Conservation (phyloP, 495 filamentous ascomycete species). For the Podospora pseudocomata region DNA sequence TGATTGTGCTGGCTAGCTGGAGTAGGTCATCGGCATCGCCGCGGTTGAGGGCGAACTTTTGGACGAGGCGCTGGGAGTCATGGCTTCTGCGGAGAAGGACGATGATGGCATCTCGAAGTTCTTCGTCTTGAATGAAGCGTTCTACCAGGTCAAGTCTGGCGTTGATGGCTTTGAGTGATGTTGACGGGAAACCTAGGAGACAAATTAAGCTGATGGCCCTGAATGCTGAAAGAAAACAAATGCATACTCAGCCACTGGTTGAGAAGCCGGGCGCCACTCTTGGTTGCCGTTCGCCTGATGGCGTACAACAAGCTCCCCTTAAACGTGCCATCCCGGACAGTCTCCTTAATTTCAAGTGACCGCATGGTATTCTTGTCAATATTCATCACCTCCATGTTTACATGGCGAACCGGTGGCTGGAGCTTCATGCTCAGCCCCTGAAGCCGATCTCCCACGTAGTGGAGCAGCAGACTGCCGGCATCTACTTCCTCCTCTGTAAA, state of each 20-base stretch:
- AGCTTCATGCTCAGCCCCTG: conserved; percentile 78
- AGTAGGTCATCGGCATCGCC: conserved; percentile 95
- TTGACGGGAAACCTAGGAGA: conserved; percentile 67
- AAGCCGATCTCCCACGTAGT: conserved; percentile 76
- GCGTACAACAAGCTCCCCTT: conserved; percentile 86
- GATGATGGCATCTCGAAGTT: conserved; percentile 63
- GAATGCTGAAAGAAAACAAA: neutral
- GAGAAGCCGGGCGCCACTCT: conserved; percentile 80
- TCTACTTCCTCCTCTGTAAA: conserved; percentile 54
- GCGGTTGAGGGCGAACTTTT: conserved; percentile 85
- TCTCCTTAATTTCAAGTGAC: conserved; percentile 82
- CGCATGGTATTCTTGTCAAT: conserved; percentile 91
- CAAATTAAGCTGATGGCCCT: conserved; percentile 17
- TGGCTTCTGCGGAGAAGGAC: conserved; percentile 69
- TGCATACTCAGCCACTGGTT: conserved; percentile 72
- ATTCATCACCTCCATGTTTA: conserved; percentile 70
- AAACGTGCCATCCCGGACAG: conserved; percentile 66
- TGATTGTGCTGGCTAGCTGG: conserved; percentile 73
- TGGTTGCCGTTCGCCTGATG: conserved; percentile 83
- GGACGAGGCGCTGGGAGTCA: conserved; percentile 84
- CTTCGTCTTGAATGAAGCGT: conserved; percentile 57
- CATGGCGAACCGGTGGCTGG: conserved; percentile 72
- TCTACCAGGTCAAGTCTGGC: conserved; percentile 78
- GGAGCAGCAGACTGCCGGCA: conserved; percentile 71
- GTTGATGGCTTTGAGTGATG: conserved; percentile 74